phyloP scores from a whole-genome alignment of 2,329 filamentous ascomycete genomes.

The Aureobasidium leucospermi region DNA sequence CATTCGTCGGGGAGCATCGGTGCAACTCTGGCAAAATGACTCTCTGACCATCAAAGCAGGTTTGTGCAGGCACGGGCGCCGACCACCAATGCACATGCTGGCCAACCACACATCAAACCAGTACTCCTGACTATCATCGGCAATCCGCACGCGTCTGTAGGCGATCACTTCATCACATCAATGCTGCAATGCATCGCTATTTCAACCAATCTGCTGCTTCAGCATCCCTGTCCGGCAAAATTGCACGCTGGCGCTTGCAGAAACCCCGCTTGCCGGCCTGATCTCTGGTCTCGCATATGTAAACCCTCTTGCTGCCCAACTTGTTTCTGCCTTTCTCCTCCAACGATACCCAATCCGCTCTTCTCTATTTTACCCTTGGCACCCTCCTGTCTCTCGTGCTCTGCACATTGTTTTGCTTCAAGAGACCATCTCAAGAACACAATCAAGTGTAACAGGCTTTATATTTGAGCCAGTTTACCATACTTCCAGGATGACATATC shows the following conservation, averaged over 20 bases:
- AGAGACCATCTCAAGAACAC: not conserved
- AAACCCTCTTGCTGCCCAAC: slow-evolving; percentile 15
- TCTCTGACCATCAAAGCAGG: slow-evolving; percentile 10
- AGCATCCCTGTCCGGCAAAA: slow-evolving; percentile 10
- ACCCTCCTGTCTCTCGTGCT: slow-evolving; percentile 1
- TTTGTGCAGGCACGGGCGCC: slow-evolving; percentile 13
- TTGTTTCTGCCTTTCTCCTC: not conserved
- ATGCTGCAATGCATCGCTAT: not conserved
- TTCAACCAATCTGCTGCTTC: slow-evolving; percentile 10
- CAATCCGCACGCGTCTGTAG: slow-evolving; percentile 13
- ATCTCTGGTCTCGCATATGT: slow-evolving; percentile 10
- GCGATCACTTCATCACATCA: slow-evolving; percentile 3
- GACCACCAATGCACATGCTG: slow-evolving; percentile 11
- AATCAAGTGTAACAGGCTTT: slow-evolving; percentile 13
- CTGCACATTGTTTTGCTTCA: slow-evolving; percentile 12
- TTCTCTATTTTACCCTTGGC: slow-evolving; percentile 3
- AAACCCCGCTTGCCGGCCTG: slow-evolving; percentile 10
- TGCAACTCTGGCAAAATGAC: slow-evolving; percentile 10
- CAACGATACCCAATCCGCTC: slow-evolving; percentile 8
- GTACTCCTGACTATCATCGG: slow-evolving; percentile 9
- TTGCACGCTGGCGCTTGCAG: slow-evolving; percentile 8
- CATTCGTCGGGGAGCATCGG: slow-evolving; percentile 12
- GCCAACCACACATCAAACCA: slow-evolving; percentile 12
- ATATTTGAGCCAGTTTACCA: slow-evolving; percentile 14
- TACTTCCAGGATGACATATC: slow-evolving; percentile 30